Evolutionary conservation across 345 rosid genomes (phyloP).

Genomic region (Chamaenerion angustifolium): DNA sequence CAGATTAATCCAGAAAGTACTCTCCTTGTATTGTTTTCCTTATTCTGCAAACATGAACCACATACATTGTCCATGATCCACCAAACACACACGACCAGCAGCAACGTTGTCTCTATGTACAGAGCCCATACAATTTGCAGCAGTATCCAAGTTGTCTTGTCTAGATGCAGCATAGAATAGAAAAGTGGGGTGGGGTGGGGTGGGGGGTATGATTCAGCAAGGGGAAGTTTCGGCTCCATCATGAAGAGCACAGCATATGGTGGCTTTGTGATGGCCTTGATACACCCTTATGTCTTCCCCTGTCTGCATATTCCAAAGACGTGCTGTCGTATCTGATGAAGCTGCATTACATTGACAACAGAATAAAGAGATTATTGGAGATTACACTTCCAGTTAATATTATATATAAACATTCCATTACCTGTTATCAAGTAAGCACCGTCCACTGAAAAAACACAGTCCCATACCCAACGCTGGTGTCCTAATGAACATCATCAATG

Average conservation of each 20-base stretch:
- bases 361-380: too few relatives aligned
- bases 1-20: too few relatives aligned
- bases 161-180: too few relatives aligned
- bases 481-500: slow-evolving; percentile 26
- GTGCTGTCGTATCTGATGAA: slow-evolving; percentile 81
- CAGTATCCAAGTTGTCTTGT: too few relatives aligned
- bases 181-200: too few relatives aligned
- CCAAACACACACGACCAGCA: too few relatives aligned
- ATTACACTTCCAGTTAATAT: too few relatives aligned
- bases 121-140: too few relatives aligned
- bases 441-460: slow-evolving; percentile 94
- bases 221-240: slow-evolving; percentile 61
- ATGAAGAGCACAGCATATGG: slow-evolving; percentile 91
- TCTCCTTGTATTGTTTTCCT: too few relatives aligned
- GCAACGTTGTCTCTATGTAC: too few relatives aligned
- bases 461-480: slow-evolving; percentile 97
- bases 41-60: too few relatives aligned
- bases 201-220: slow-evolving; percentile 9
- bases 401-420: slow-evolving; percentile 5
- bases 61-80: too few relatives aligned
- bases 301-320: slow-evolving; percentile 62
- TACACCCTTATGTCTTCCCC: slow-evolving; percentile 59
- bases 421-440: slow-evolving; percentile 95
- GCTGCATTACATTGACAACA: slow-evolving; percentile 33
- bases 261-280: slow-evolving; percentile 88